Evolutionary conservation across 2,329 filamentous ascomycete species (phyloP).

Genomic region (Alternaria panax): DNA sequence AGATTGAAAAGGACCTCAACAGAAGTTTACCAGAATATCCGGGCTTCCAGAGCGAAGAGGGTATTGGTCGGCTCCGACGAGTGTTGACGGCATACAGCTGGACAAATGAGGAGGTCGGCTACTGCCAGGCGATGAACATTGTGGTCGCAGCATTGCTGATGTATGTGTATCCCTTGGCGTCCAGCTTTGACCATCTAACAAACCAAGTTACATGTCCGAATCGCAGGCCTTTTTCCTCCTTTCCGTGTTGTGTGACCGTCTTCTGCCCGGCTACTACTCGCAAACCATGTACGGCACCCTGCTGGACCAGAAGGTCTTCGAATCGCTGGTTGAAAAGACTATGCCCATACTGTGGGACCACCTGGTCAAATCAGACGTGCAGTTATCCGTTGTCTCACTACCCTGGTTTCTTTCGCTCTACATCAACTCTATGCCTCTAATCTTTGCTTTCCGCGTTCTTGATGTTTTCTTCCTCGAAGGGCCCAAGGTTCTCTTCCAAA

Average conservation of each 20-base stretch:
- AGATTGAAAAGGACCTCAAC: constrained; percentile 98
- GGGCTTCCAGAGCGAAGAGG: constrained; percentile 94
- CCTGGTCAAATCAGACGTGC: constrained; percentile 94
- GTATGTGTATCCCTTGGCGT: constrained; percentile 52
- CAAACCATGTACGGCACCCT: constrained; percentile 99
- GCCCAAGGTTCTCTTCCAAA: constrained; percentile 95
- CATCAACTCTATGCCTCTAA: constrained; percentile 98
- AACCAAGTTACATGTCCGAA: constrained; percentile 85
- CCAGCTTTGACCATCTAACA: constrained; percentile 34
- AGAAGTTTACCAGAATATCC: constrained; percentile 96
- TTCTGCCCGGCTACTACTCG: constrained; percentile 96
- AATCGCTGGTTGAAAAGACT: constrained; percentile 96
- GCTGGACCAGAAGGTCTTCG: constrained; percentile 95
- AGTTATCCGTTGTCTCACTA: constrained; percentile 94
- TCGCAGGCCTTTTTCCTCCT: constrained; percentile 93
- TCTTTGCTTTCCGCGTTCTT: constrained; percentile 94
- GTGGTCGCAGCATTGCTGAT: constrained; percentile 97
- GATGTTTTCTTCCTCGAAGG: constrained; percentile 99
- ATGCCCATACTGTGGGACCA: constrained; percentile 99
- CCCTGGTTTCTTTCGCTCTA: constrained; percentile 98
- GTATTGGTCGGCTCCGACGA: constrained; percentile 85
- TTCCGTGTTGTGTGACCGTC: constrained; percentile 87
- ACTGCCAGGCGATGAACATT: constrained; percentile 99
- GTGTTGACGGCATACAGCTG: constrained; percentile 98
- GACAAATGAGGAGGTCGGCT: constrained; percentile 93